Evolutionary conservation across 768 basidiomycete species (phyloP), one percentile per base, ranked within the genome.

Genomic region (Mrakia blollopis): DNA sequence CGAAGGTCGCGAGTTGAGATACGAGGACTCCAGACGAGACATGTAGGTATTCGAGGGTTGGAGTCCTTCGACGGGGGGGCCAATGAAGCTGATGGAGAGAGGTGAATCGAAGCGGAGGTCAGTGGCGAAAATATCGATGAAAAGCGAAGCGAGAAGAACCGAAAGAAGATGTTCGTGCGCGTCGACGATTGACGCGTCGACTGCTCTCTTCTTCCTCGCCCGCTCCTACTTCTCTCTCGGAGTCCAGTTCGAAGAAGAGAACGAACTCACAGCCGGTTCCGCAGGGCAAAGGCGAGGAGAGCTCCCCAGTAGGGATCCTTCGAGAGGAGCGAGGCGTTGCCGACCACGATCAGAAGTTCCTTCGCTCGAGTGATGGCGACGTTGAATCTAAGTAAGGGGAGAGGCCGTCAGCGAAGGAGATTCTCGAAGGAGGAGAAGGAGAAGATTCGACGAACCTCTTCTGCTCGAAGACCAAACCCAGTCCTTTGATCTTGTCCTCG

Each of bases 281-380:
- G 74, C 21, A 81, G 47, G 37, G 80, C 80, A 39, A 84, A 81
- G 8, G 81, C 80, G 39, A 84, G 80, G 62, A 85, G 80, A 0
- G 80, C 81, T n/a, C 78, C 75, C 83, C 83, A 85, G 77, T 80
- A 81, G 0, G 83, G 82, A 73, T 85, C 84, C 79, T 80, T 57
- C 11, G 30, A 65, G 30, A 57, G 73, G 14, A 69, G 44, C 16
- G 21, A 14, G 3, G 47, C 81, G 78, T 83, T 83, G 0, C 84
- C 84, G 11, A 85, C 77, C 30, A 84, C 78, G 52, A 85, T 72
- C 35, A 85, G 77, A 2, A 84, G 72, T 78, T 84, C 84, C 71
- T 84, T 84, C 2, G 84, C 84, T 35, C 84, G 80, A 0, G 84
- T 85, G 73, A 84, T 83, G 37, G 84, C 83, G 41, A 85, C 84